Conservation (phyloP, 2,329 filamentous ascomycete species). For the Zymoseptoria tritici region DNA sequence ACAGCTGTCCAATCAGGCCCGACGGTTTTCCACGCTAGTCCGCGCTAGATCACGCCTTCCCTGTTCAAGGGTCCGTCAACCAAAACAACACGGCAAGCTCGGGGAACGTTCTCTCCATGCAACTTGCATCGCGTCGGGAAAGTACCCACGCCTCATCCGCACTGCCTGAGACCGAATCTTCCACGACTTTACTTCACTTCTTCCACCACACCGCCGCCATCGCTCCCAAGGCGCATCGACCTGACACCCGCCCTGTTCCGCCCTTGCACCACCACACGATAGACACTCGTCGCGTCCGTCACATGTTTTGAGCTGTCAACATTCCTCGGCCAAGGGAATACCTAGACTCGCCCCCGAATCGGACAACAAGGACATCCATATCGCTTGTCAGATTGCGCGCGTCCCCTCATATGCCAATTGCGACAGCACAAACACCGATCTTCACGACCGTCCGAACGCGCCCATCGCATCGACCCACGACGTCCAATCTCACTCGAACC, state of each 20-base stretch:
- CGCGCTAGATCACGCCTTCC: too few species aligned
- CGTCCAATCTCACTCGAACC: neutral
- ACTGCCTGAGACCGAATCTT: too few species aligned
- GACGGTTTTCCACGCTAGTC: too few species aligned
- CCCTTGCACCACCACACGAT: neutral
- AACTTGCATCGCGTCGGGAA: too few species aligned
- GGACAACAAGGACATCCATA: conserved; percentile 17
- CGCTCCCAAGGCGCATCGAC: neutral
- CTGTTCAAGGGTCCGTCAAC: too few species aligned
- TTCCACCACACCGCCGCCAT: neutral
- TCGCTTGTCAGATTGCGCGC: conserved; percentile 11
- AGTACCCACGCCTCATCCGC: too few species aligned
- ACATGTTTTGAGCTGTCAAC: conserved; percentile 8
- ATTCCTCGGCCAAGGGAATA: conserved; percentile 12
- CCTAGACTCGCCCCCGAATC: conserved; percentile 10
- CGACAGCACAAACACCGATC: conserved; percentile 8
- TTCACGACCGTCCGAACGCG: conserved; percentile 2
- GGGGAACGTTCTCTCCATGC: too few species aligned
- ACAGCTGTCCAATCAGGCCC: too few species aligned
- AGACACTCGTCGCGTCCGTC: neutral
- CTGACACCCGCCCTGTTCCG: neutral
- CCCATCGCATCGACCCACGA: conserved; percentile 1
- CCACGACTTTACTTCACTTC: neutral
- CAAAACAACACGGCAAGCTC: too few species aligned
- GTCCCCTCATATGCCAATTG: conserved; percentile 8